Evolutionary conservation across 1,139 yeast genomes (phyloP).

Genomic region (Casaregolazyma lundiana): DNA sequence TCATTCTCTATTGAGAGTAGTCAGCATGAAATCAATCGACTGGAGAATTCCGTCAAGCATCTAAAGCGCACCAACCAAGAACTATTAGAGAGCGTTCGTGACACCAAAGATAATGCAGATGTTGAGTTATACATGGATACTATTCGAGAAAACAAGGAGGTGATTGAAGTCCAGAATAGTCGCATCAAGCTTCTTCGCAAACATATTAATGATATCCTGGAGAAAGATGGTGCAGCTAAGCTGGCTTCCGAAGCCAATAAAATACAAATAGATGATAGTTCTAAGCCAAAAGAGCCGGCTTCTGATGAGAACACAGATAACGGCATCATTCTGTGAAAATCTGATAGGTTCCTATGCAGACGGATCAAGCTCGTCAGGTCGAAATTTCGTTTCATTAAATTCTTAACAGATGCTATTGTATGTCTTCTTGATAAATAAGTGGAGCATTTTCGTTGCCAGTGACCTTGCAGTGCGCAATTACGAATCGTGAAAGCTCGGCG

Average conservation of each 20-base stretch:
- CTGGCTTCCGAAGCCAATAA: background rate
- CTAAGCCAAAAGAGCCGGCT: background rate
- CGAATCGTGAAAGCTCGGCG: slow-evolving; percentile 3
- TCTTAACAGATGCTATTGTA: background rate
- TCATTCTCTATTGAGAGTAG: slow-evolving; percentile 19
- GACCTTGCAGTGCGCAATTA: background rate
- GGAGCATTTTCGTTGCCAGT: slow-evolving; percentile 1
- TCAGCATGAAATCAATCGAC: slow-evolving; percentile 23
- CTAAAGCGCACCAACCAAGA: slow-evolving; percentile 28
- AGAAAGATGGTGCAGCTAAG: background rate
- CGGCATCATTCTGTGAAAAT: background rate
- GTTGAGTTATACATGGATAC: slow-evolving; percentile 18
- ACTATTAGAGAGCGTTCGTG: slow-evolving; percentile 18
- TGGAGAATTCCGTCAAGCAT: slow-evolving; percentile 29
- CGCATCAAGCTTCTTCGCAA: slow-evolving; percentile 20
- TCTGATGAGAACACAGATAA: background rate
- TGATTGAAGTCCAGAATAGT: slow-evolving; percentile 19
- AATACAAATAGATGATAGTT: slow-evolving; percentile 1
- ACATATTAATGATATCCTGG: slow-evolving; percentile 11
- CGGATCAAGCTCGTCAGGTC: too few species aligned
- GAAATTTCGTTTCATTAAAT: too few species aligned
- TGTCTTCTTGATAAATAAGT: slow-evolving; percentile 3
- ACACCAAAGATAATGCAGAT: slow-evolving; percentile 17
- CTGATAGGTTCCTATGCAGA: too few species aligned
- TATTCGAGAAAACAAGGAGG: slow-evolving; percentile 25